Evolutionary conservation across 2,329 filamentous ascomycete species (phyloP).

Genomic region (Paecilomyces formosus): DNA sequence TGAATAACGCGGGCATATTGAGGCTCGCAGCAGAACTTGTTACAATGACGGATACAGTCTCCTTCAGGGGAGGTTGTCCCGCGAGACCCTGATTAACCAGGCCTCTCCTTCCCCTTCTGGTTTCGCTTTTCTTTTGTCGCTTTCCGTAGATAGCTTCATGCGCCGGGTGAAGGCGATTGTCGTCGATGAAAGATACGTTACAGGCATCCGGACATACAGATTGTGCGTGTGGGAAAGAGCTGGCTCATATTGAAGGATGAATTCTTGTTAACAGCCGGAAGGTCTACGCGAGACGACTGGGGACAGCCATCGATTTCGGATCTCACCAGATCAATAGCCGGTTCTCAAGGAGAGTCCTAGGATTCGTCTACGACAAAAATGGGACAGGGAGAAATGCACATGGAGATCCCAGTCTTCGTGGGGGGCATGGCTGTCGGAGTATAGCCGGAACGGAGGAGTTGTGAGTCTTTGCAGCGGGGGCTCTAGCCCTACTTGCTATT

Average conservation of each 20-base stretch:
- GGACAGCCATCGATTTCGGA: not conserved
- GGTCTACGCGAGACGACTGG: not conserved
- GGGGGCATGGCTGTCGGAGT: not conserved
- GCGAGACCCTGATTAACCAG: not conserved
- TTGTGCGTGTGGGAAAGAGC: not conserved
- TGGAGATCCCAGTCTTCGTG: not conserved
- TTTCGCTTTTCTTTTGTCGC: conserved; percentile 16
- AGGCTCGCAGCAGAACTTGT: not conserved
- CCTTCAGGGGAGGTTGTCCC: not conserved
- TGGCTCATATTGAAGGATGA: not conserved
- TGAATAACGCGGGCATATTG: not conserved
- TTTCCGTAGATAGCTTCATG: conserved; percentile 30
- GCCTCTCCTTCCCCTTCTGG: not conserved
- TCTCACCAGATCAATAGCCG: not conserved
- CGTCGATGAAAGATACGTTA: not conserved
- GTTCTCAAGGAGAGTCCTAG: not conserved
- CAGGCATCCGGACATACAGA: not conserved
- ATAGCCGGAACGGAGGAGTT: not conserved
- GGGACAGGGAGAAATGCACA: not conserved
- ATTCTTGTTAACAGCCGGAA: not conserved
- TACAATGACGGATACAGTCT: not conserved
- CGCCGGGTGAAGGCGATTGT: conserved; percentile 5
- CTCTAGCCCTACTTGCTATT: not conserved
- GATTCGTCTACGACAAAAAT: not conserved
- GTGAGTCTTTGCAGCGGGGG: not conserved